These are phyloP conservation scores for Nemania diffusa DNA, from an alignment of 2,329 filamentous ascomycete genomes.

Conservation along the genomic window DNA sequence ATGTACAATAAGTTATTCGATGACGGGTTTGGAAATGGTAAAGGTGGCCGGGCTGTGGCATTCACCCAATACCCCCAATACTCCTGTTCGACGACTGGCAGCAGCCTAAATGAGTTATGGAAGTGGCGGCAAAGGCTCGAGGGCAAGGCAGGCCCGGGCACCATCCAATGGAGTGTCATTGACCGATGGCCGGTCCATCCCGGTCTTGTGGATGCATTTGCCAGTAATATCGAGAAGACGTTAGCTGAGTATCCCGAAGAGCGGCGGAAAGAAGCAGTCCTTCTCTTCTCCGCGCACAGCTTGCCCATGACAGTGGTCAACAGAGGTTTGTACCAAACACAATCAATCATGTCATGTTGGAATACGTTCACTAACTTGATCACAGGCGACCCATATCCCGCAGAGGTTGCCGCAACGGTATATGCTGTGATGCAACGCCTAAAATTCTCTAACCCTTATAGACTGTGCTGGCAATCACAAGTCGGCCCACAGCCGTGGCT, in stretches of 20 bases:
- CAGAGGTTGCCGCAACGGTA: conserved; percentile 94
- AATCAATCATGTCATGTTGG: neutral
- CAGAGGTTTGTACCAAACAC: conserved; percentile 66
- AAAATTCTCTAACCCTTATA: conserved; percentile 88
- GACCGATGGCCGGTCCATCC: conserved; percentile 96
- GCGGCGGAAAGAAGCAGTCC: conserved; percentile 79
- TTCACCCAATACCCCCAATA: conserved; percentile 99
- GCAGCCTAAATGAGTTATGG: conserved; percentile 96
- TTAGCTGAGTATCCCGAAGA: conserved; percentile 86
- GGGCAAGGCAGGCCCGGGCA: conserved; percentile 75
- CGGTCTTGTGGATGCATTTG: conserved; percentile 91
- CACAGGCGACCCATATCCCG: conserved; percentile 88
- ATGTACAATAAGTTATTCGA: conserved; percentile 86
- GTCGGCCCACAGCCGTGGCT: conserved; percentile 96
- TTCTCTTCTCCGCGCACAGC: conserved; percentile 95
- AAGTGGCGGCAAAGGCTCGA: conserved; percentile 93
- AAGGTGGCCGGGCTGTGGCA: conserved; percentile 91
- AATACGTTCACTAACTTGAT: conserved; percentile 44
- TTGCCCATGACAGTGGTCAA: conserved; percentile 98
- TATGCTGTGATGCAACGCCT: conserved; percentile 96
- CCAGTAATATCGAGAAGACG: conserved; percentile 88
- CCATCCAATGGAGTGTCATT: conserved; percentile 96
- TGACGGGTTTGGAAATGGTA: conserved; percentile 90
- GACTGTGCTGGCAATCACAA: conserved; percentile 97
- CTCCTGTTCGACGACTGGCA: conserved; percentile 96